Conservation (phyloP, 805 yeast species). For the Monosporozyma yasuniensis region DNA sequence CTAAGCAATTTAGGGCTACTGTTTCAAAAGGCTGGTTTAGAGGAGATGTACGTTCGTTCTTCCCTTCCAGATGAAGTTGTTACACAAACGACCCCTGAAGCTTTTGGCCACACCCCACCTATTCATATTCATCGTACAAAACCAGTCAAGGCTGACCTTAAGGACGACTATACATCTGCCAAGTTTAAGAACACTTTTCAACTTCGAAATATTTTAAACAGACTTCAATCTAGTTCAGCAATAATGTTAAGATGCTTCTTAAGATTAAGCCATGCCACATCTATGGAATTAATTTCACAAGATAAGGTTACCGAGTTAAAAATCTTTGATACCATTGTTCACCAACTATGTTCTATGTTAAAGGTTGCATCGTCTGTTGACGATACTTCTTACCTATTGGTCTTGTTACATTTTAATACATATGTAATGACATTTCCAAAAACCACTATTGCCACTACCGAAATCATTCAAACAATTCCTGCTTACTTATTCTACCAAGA, state of each 20-base stretch:
- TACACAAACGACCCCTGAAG: slow-evolving; percentile 30
- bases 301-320: slow-evolving; percentile 36
- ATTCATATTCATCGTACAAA: slow-evolving; percentile 36
- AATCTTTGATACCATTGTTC: slow-evolving; percentile 31
- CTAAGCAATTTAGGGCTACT: slow-evolving; percentile 37
- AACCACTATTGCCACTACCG: slow-evolving; percentile 21
- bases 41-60: slow-evolving; percentile 46
- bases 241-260: slow-evolving; percentile 37
- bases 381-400: slow-evolving; percentile 29
- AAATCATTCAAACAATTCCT: slow-evolving; percentile 31
- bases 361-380: slow-evolving; percentile 8
- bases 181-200: slow-evolving; percentile 56
- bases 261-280: slow-evolving; percentile 39
- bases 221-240: slow-evolving; percentile 39
- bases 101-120: slow-evolving; percentile 34
- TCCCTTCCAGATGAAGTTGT: slow-evolving; percentile 41
- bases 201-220: slow-evolving; percentile 41
- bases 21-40: slow-evolving; percentile 44
- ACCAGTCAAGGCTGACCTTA: slow-evolving; percentile 30
- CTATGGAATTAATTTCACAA: slow-evolving; percentile 16
- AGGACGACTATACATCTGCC: slow-evolving; percentile 41
- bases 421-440: slow-evolving; percentile 30
- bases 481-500: slow-evolving; percentile 43
- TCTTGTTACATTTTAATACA: slow-evolving; percentile 31
- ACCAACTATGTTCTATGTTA: slow-evolving; percentile 25